phyloP scores from a whole-genome alignment of 305 asterid species.

The Fraxinus floribunda region DNA sequence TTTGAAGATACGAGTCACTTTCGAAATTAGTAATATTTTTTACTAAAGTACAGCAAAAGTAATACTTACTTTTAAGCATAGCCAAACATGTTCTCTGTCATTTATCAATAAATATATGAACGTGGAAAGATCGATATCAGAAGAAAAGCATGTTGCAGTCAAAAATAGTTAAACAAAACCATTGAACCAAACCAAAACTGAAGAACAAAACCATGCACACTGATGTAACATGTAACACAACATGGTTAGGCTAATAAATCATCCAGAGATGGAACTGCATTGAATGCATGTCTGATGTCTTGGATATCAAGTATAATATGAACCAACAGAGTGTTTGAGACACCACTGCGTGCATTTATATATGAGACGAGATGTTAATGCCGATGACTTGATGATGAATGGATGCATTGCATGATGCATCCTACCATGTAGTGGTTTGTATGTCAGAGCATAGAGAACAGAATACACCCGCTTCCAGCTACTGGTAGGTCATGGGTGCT shows the following conservation, averaged over 20 bases:
- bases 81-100: not conserved
- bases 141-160: conserved; percentile 6
- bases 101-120: conserved; percentile 1
- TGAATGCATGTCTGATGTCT: conserved; percentile 52
- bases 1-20: not conserved
- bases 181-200: not conserved
- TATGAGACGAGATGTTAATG: conserved; percentile 54
- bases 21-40: not conserved
- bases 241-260: conserved; percentile 23
- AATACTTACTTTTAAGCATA: not conserved
- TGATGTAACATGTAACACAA: conserved; percentile 23
- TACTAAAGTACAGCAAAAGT: not conserved
- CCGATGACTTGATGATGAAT: conserved; percentile 74
- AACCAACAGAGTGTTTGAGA: conserved; percentile 42
- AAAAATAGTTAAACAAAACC: not conserved
- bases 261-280: conserved; percentile 33
- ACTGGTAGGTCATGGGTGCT: conserved; percentile 72
- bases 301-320: conserved; percentile 38
- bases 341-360: conserved; percentile 43
- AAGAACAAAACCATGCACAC: conserved; percentile 32
- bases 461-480: conserved; percentile 91
- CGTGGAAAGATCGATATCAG: not conserved
- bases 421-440: conserved; percentile 66
- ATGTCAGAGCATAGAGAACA: conserved; percentile 68
- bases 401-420: conserved; percentile 93